Base-by-base conservation (phyloP, 2,329 filamentous ascomycete species). In the Eutypa lata region DNA sequence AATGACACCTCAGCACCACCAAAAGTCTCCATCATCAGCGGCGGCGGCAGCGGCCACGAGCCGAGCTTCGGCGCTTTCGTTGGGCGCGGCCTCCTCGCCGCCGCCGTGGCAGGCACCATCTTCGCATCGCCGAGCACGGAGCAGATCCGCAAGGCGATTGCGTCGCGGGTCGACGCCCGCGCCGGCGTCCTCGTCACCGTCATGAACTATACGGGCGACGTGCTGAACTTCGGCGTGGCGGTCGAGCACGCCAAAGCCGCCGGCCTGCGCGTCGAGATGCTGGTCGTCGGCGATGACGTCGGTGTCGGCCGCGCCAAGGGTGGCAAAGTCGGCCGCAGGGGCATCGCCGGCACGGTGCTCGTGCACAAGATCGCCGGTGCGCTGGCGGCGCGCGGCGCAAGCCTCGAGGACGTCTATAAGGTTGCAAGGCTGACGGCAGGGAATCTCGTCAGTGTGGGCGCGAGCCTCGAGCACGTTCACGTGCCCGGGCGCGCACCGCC, bases 151-250 rank as follows among this genome's bases (percentile, higher is more conserved):
- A 78, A 82, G 59, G 90, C 86, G 54, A 87, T 95, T 50, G 82
- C 87, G 65, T 81, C 84, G 42, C 80, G 89, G 19, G 88, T 96
- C 3, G 84, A 89, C 55, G 80, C 81, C 3, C 78, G 81, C 44
- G 81, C 83, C 56, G 93, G 92, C 22, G 88, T 96, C 1, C 71
- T 97, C 40, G 88, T 96, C n/a, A 87, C 92, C 6, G 89, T 96
- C 28, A 96, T 96, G 90, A 97, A 97, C 71, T 96, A 96, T 71
- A 96, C 91, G 1, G 89, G 89, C 37, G 89, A 92, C 68, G 83
- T 96, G 50, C 80, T 97, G 61, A 95, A 96, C 73, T 97, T 97
- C 67, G 92, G 91, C 51, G 88, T 97, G 81, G 92, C 88, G 1
- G 90, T 94, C 8, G 93, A 97, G 71, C 96, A 96, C 75, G 91